phyloP scores from a whole-genome alignment of 768 basidiomycete genomes.

The Pisolithus albus region DNA sequence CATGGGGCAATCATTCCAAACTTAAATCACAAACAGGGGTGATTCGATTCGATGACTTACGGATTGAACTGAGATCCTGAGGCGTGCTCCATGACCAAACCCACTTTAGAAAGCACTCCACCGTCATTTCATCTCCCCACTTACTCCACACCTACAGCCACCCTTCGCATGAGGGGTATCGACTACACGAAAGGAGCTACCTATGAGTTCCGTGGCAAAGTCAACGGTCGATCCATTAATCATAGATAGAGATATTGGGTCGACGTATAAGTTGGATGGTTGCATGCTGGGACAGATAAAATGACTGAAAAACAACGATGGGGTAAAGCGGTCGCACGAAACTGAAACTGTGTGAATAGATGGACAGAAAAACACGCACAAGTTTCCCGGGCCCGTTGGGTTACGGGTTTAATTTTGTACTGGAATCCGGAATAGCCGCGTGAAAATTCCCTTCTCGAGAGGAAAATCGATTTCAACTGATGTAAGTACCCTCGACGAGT shows the following conservation, averaged over 20 bases:
- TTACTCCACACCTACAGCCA: constrained; percentile 93
- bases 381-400: constrained; percentile 65
- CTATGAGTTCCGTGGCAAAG: constrained; percentile 91
- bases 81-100: not conserved
- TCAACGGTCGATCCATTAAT: constrained; percentile 87
- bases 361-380: constrained; percentile 45
- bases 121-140: constrained; percentile 74
- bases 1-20: too few relatives aligned
- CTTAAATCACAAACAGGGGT: too few relatives aligned
- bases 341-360: not conserved
- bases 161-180: constrained; percentile 91
- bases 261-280: constrained; percentile 75
- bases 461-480: constrained; percentile 72
- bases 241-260: constrained; percentile 77
- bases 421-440: constrained; percentile 83
- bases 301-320: constrained; percentile 35
- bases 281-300: constrained; percentile 65
- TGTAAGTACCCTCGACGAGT: constrained; percentile 22
- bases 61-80: not conserved
- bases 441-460: constrained; percentile 52
- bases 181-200: constrained; percentile 75
- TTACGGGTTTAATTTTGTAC: constrained; percentile 83
- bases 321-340: not conserved
- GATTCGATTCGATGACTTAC: not conserved
- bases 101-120: not conserved